Base-by-base conservation (phyloP, 148 eudicot species). In the Vaccinium myrtillus region DNA sequence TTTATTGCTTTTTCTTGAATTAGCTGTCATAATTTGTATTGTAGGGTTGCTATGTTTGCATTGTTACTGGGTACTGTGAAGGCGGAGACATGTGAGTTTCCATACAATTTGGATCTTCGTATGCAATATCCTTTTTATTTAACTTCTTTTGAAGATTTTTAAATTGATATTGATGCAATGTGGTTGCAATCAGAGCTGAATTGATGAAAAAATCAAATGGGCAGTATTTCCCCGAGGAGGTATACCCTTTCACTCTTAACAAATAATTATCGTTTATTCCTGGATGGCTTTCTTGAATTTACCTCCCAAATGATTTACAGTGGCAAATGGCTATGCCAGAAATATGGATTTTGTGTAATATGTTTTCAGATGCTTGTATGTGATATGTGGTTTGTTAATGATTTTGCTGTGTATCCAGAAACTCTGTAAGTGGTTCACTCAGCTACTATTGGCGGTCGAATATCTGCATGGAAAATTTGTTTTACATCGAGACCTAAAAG, bases 1-100 rank as follows among this genome's bases (percentile, higher is more conserved):
- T 2, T 11, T 27, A 46, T 2, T 30, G 27, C 65, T 43, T 81
- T 61, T 7, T 50, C 53, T 75, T 82, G 78, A 85, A 53, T 75
- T 81, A 32, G 56, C 79, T 8, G 30, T 75, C 67, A 51, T 81
- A 32, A 85, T 76, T 83, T 58, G 21, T 81, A 65, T 82, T 89
- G 87, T 87, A 97, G 98, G 99, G 99, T 39, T 97, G 99, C 89
- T 97, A 97, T 93, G 98, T 97, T 82, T 97, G 98, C 89, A 97
- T 97, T 77, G 98, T 97, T 46, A 97, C 99, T 48, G 99, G 99
- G 50, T 97, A 97, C 78, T 97, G 99, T 67, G 99, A 97, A 91
- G 99, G 99, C 49, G 99, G 99, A 79, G 99, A 97, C 87, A 93
- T 97, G 99, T 97, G 92, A 97, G 99, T 92, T 15, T 36, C 18